Percentiles rank a stretch among this genome's conserved stretches.
These are phyloP conservation scores for Dissoconium aciculare DNA, from an alignment of 2,329 filamentous ascomycete genomes.

Conservation along the genomic window DNA sequence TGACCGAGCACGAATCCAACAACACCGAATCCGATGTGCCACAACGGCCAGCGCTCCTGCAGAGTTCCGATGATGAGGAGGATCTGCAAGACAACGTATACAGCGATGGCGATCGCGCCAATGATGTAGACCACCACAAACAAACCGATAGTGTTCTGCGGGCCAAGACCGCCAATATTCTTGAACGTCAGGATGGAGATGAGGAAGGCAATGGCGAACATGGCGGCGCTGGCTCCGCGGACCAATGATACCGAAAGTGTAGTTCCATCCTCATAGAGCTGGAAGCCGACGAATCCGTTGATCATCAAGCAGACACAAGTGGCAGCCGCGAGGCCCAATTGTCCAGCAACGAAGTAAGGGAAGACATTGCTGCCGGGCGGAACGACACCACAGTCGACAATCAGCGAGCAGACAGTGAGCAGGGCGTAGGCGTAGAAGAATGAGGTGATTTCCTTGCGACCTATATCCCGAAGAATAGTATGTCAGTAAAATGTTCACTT, in stretches of 20 bases:
- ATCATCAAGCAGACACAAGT: slow-evolving; percentile 80
- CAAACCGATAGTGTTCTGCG: slow-evolving; percentile 72
- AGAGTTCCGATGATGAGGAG: slow-evolving; percentile 78
- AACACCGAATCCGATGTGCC: slow-evolving; percentile 77
- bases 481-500: slow-evolving; percentile 4
- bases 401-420: slow-evolving; percentile 72
- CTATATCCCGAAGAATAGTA: slow-evolving; percentile 28
- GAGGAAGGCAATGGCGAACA: slow-evolving; percentile 76
- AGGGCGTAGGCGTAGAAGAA: slow-evolving; percentile 98
- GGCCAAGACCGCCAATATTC: slow-evolving; percentile 70
- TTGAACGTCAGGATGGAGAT: slow-evolving; percentile 88
- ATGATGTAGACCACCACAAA: slow-evolving; percentile 87
- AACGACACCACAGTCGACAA: slow-evolving; percentile 84
- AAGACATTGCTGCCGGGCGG: slow-evolving; percentile 68
- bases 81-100: slow-evolving; percentile 80
- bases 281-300: slow-evolving; percentile 97
- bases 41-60: slow-evolving; percentile 88
- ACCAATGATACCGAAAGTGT: slow-evolving; percentile 87
- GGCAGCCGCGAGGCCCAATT: slow-evolving; percentile 72
- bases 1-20: slow-evolving; percentile 88
- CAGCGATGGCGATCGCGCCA: slow-evolving; percentile 69
- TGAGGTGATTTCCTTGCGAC: slow-evolving; percentile 57
- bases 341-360: slow-evolving; percentile 80
- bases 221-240: slow-evolving; percentile 58
- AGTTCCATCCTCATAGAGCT: slow-evolving; percentile 94